Conservation (phyloP, 163 green algal genomes). For the Trebouxia gelatinosa region DNA sequence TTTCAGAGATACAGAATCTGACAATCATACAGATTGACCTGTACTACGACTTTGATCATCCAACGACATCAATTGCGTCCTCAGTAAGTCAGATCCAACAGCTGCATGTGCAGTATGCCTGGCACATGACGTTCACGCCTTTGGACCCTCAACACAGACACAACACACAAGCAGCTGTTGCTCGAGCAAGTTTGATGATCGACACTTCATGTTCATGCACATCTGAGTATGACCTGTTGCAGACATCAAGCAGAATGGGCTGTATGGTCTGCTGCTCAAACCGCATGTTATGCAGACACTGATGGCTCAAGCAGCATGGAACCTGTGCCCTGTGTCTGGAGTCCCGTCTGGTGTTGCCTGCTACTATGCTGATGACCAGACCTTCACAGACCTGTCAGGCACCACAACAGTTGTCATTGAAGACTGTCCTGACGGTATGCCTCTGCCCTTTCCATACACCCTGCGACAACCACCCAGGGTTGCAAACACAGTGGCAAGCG, state of each 20-base stretch:
- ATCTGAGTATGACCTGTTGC: too few relatives aligned
- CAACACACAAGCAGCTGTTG: too few relatives aligned
- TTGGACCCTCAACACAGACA: too few relatives aligned
- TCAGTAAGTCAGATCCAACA: too few relatives aligned
- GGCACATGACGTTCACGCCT: too few relatives aligned
- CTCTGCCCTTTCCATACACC: not conserved
- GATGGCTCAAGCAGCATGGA: slow-evolving; percentile 74
- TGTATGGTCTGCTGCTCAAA: too few relatives aligned
- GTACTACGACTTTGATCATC: slow-evolving; percentile 74
- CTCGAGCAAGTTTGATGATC: too few relatives aligned
- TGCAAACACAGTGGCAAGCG: too few relatives aligned
- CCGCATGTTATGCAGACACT: slow-evolving; percentile 59
- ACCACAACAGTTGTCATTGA: slow-evolving; percentile 39
- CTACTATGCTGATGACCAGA: slow-evolving; percentile 68
- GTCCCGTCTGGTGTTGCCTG: slow-evolving; percentile 58
- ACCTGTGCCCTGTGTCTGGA: slow-evolving; percentile 71
- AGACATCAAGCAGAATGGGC: too few relatives aligned
- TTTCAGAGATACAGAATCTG: slow-evolving; percentile 66
- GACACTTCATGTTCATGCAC: too few relatives aligned
- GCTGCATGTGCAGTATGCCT: too few relatives aligned
- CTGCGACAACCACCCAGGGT: too few relatives aligned
- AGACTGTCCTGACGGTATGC: slow-evolving; percentile 64
- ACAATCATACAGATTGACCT: slow-evolving; percentile 69
- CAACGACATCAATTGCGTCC: slow-evolving; percentile 28
- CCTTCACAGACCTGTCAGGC: slow-evolving; percentile 37